Conservation (phyloP, 2,329 filamentous ascomycete genomes). For the Botrytis tulipae region DNA sequence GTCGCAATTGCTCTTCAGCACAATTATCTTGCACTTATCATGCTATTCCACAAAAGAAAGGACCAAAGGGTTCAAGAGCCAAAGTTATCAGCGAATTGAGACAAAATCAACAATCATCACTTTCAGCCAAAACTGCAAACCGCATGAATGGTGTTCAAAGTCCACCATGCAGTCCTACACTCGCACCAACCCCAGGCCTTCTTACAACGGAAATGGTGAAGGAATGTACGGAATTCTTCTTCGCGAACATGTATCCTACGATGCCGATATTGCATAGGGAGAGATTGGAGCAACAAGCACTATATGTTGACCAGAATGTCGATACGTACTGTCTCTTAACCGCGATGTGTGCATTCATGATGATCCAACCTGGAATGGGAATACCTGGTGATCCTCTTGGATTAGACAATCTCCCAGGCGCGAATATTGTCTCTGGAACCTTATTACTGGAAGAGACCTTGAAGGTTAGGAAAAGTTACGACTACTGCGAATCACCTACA, state of each 20-base stretch:
- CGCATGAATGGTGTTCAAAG: constrained; percentile 55
- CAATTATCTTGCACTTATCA: constrained; percentile 71
- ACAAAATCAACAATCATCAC: constrained; percentile 65
- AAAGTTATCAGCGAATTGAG: constrained; percentile 74
- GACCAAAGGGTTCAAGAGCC: constrained; percentile 70
- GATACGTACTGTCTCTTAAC: constrained; percentile 64
- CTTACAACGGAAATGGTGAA: constrained; percentile 63
- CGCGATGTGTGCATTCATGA: constrained; percentile 64
- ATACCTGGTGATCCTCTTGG: constrained; percentile 58
- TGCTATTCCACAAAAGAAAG: constrained; percentile 73
- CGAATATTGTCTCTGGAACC: constrained; percentile 62
- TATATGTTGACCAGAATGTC: constrained; percentile 60
- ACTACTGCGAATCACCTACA: constrained; percentile 56
- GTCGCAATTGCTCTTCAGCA: constrained; percentile 67
- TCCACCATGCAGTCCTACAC: constrained; percentile 47
- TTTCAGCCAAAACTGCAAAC: constrained; percentile 60
- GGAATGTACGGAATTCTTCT: constrained; percentile 66
- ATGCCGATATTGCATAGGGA: constrained; percentile 61
- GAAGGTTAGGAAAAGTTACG: constrained; percentile 61
- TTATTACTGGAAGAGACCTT: constrained; percentile 66
- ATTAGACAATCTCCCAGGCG: constrained; percentile 53
- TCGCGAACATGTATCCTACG: constrained; percentile 63
- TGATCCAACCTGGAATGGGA: constrained; percentile 66
- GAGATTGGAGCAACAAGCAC: constrained; percentile 55
- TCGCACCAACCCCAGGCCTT: constrained; percentile 58